A percentile compares a stretch with the other conserved stretches of the same genome.
Evolutionary conservation across 106 monocot genomes (phyloP).

Genomic region (Alisma plantagoaquatica): DNA sequence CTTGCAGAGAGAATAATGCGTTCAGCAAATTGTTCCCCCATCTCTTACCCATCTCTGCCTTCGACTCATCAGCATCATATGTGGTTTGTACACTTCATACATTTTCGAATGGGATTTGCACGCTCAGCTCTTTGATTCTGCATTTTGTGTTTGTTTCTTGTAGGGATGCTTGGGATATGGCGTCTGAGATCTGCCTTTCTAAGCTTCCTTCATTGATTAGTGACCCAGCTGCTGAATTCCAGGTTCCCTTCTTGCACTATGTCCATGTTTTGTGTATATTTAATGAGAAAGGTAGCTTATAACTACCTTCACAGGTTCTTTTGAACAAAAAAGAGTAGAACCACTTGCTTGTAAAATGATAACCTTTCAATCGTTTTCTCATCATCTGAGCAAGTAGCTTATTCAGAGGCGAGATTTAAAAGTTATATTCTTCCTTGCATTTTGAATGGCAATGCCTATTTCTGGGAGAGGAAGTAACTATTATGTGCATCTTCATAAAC

Average conservation of each 20-base stretch:
- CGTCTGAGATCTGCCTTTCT: conserved; percentile 86
- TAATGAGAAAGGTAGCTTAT: too few relatives aligned
- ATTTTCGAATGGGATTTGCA: background rate
- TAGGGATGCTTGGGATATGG: conserved; percentile 99
- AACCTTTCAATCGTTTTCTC: too few relatives aligned
- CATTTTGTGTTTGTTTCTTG: conserved; percentile 1
- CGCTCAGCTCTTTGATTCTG: background rate
- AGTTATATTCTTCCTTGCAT: too few relatives aligned
- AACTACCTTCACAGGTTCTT: too few relatives aligned
- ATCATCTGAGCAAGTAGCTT: too few relatives aligned
- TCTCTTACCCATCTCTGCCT: conserved; percentile 71
- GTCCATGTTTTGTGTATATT: background rate
- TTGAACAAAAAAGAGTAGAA: too few relatives aligned
- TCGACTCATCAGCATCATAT: conserved; percentile 98
- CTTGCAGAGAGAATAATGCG: conserved; percentile 95
- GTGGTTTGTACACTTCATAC: conserved; percentile 38
- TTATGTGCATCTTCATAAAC: too few relatives aligned
- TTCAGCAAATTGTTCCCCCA: conserved; percentile 89
- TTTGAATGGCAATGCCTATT: too few relatives aligned
- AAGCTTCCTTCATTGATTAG: conserved; percentile 72
- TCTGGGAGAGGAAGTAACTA: too few relatives aligned
- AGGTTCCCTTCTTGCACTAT: conserved; percentile 29
- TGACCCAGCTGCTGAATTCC: conserved; percentile 83
- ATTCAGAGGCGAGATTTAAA: too few relatives aligned
- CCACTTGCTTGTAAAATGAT: too few relatives aligned